Evolutionary conservation across 1,284 basidiomycete genomes (phyloP).

Genomic region (Bjerkandera adusta): DNA sequence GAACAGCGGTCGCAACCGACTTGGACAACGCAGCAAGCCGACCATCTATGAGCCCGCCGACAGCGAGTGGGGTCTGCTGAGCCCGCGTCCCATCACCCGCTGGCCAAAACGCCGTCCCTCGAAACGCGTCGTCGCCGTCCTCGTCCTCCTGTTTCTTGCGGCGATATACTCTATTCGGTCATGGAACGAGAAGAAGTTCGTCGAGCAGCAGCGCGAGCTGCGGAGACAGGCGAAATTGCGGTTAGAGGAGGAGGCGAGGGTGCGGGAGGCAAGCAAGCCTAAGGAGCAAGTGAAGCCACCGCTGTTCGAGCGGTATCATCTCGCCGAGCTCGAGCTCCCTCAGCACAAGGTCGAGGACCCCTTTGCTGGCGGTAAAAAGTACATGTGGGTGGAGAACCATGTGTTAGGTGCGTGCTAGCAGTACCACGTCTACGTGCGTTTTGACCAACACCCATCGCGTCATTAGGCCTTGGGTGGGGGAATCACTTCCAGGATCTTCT

Average conservation of each 20-base stretch:
- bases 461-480: constrained; percentile 16
- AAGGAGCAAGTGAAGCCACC: constrained; percentile 7
- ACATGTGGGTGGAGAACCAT: constrained; percentile 16
- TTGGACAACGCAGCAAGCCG: constrained; percentile 6
- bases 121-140: constrained; percentile 1
- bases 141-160: constrained; percentile 8
- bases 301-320: constrained; percentile 10
- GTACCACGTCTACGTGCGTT: neutral
- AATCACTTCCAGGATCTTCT: constrained; percentile 18
- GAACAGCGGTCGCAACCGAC: constrained; percentile 9
- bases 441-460: neutral
- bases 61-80: constrained; percentile 12
- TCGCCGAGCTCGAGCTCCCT: constrained; percentile 11
- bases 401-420: constrained; percentile 15
- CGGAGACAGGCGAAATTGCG: neutral
- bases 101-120: constrained; percentile 11
- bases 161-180: constrained; percentile 9
- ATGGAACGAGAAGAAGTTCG: constrained; percentile 4
- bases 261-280: neutral
- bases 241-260: neutral
- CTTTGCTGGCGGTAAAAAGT: constrained; percentile 14
- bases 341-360: constrained; percentile 12
- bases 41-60: constrained; percentile 12
- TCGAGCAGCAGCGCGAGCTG: neutral
- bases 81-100: constrained; percentile 9